Conservation (phyloP, 2,329 filamentous ascomycete species). For the Fusarium tuaranense region DNA sequence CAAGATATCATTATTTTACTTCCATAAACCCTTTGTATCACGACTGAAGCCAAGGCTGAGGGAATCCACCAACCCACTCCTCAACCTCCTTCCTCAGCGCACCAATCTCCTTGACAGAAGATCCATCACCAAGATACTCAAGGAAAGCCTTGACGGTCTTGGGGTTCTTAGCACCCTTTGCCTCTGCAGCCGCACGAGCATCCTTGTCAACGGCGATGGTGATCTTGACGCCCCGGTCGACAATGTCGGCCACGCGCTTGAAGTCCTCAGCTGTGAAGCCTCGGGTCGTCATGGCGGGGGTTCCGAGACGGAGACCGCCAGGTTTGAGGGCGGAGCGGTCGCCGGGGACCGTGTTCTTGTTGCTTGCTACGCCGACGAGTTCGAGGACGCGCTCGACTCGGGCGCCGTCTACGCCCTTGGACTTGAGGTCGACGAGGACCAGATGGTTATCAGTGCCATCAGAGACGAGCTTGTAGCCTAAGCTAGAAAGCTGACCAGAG, state of each 20-base stretch:
- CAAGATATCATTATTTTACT: slow-evolving; percentile 17
- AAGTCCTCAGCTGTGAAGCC: slow-evolving; percentile 90
- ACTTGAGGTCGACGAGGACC: slow-evolving; percentile 88
- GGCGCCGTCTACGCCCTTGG: slow-evolving; percentile 85
- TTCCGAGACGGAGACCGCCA: slow-evolving; percentile 89
- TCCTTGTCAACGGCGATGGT: slow-evolving; percentile 78
- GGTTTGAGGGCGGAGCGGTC: slow-evolving; percentile 92
- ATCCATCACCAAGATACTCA: slow-evolving; percentile 73
- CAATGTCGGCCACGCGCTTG: slow-evolving; percentile 81
- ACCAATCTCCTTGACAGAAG: slow-evolving; percentile 73
- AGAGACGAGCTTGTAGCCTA: slow-evolving; percentile 88
- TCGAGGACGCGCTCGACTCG: slow-evolving; percentile 89
- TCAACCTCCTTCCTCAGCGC: slow-evolving; percentile 76
- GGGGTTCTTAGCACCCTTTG: slow-evolving; percentile 72
- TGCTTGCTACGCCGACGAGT: slow-evolving; percentile 90
- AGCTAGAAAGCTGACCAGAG: slow-evolving; percentile 71
- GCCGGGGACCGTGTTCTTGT: slow-evolving; percentile 97
- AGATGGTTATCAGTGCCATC: slow-evolving; percentile 97
- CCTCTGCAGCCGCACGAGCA: slow-evolving; percentile 73
- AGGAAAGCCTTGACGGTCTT: slow-evolving; percentile 74
- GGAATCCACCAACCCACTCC: slow-evolving; percentile 72
- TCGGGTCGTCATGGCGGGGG: slow-evolving; percentile 94
- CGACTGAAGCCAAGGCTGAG: slow-evolving; percentile 45
- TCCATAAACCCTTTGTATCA: slow-evolving; percentile 17
- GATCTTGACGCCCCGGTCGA: slow-evolving; percentile 82